Conservation (phyloP, 352 stramenopile species). For the Proteromonas lacertae region DNA sequence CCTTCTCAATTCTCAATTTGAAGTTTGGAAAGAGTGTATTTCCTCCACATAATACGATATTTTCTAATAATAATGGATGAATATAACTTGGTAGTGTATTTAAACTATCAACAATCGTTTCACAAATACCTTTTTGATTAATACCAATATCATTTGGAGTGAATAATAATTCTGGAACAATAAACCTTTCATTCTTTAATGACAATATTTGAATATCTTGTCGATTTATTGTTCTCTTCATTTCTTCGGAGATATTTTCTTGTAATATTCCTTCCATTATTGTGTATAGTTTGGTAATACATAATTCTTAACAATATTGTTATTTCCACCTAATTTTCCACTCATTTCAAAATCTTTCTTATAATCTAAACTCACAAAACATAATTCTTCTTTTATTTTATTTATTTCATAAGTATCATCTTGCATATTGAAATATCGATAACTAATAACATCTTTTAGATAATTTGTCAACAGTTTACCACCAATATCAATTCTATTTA, state of each 20-base stretch:
- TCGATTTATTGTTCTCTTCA: background rate
- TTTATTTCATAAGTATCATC: constrained; percentile 35
- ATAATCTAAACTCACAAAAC: constrained; percentile 48
- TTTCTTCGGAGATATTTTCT: too few relatives aligned
- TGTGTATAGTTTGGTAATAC: too few relatives aligned
- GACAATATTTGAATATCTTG: constrained; percentile 19
- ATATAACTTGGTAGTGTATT: constrained; percentile 1
- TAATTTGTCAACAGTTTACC: constrained; percentile 82
- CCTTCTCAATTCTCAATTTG: constrained; percentile 3
- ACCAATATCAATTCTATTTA: constrained; percentile 46
- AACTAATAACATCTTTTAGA: constrained; percentile 71
- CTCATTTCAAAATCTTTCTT: constrained; percentile 17
- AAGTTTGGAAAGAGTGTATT: constrained; percentile 8
- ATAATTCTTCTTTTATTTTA: constrained; percentile 44
- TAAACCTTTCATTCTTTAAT: constrained; percentile 40
- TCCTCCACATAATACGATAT: constrained; percentile 10
- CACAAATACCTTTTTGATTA: constrained; percentile 30
- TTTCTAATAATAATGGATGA: background rate
- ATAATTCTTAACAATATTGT: too few relatives aligned
- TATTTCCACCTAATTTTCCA: too few relatives aligned
- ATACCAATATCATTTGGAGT: constrained; percentile 42
- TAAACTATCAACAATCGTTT: constrained; percentile 22
- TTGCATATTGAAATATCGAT: constrained; percentile 78
- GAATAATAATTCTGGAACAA: constrained; percentile 49
- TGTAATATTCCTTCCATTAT: too few relatives aligned